Conservation (phyloP, 345 rosid species). For the Brassica rapa region DNA sequence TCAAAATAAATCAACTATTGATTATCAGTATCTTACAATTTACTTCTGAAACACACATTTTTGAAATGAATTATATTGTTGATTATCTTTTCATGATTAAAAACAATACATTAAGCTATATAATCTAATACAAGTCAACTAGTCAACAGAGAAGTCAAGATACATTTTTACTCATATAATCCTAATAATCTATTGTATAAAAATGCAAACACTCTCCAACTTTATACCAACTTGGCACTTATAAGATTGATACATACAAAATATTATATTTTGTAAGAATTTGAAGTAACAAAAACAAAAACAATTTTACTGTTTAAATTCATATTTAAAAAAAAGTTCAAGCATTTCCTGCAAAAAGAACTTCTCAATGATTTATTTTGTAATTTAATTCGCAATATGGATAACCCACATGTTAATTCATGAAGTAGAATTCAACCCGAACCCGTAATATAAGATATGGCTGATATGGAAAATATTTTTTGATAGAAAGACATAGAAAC, state of each 20-base stretch:
- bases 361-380: not conserved
- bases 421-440: too few species aligned
- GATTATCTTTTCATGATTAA: not conserved
- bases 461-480: too few species aligned
- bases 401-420: too few species aligned
- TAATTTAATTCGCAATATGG: too few species aligned
- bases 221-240: not conserved
- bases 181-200: not conserved
- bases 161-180: not conserved
- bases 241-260: not conserved
- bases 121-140: not conserved
- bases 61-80: not conserved
- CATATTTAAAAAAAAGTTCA: too few species aligned
- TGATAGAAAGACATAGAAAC: too few species aligned
- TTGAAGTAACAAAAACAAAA: not conserved
- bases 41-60: not conserved
- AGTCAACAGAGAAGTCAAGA: not conserved
- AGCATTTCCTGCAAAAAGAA: not conserved
- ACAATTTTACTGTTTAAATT: too few species aligned
- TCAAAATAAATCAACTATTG: not conserved
- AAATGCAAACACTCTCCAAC: not conserved
- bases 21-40: not conserved
- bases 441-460: not conserved
- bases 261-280: not conserved
- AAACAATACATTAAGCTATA: not conserved